Evolutionary conservation across 164 flowering plant genomes (phyloP).

Genomic region (Cinnamomum micranthum): DNA sequence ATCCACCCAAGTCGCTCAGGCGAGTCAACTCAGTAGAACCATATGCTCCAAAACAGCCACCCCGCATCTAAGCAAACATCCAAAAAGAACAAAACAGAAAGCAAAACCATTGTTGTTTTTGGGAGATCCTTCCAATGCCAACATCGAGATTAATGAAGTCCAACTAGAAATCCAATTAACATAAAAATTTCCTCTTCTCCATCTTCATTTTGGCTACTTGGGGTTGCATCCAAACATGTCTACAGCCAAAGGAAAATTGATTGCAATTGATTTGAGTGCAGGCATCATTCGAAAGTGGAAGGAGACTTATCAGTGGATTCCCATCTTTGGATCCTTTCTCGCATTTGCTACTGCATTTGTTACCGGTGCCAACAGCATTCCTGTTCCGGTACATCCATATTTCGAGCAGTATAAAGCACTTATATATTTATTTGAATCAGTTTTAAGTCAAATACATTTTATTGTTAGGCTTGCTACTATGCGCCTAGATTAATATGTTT

Average conservation of each 20-base stretch:
- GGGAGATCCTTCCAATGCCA: not conserved
- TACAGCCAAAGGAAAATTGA: too few relatives aligned
- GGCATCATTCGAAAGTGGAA: slow-evolving; percentile 23
- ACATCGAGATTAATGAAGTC: not conserved
- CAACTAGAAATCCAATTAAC: not conserved
- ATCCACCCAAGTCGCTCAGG: too few relatives aligned
- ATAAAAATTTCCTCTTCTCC: not conserved
- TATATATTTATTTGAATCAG: too few relatives aligned
- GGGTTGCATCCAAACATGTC: not conserved
- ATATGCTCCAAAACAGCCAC: too few relatives aligned
- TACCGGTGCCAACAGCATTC: slow-evolving; percentile 29
- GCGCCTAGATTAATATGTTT: not conserved
- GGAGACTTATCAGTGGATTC: slow-evolving; percentile 31
- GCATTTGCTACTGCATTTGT: slow-evolving; percentile 20
- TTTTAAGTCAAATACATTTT: too few relatives aligned
- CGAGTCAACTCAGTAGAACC: too few relatives aligned
- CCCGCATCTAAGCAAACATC: too few relatives aligned
- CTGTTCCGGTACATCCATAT: slow-evolving; percentile 15
- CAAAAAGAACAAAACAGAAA: not conserved
- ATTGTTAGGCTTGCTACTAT: too few relatives aligned
- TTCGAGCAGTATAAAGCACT: too few relatives aligned
- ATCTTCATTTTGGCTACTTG: not conserved
- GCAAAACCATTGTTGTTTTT: not conserved
- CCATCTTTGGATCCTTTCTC: slow-evolving; percentile 21
- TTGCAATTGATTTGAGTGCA: slow-evolving; percentile 8